Conservation (phyloP, 805 yeast species). For the Ogataea glucozyma region DNA sequence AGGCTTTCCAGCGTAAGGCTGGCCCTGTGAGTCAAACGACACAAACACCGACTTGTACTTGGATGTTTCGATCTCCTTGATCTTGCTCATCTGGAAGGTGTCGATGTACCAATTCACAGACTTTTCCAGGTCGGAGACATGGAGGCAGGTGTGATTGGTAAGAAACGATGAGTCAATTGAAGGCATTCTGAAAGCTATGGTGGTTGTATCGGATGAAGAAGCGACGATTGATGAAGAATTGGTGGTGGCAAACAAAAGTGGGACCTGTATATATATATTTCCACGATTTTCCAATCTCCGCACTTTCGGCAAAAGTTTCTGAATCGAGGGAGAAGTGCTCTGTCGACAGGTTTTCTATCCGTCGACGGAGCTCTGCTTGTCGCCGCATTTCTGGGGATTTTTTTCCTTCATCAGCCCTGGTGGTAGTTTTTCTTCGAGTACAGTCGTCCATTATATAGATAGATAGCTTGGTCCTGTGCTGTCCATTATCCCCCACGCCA, state of each 20-base stretch:
- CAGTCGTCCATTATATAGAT: too few relatives aligned
- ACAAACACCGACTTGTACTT: slow-evolving; percentile 71
- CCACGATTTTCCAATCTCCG: neutral
- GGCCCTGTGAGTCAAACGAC: slow-evolving; percentile 50
- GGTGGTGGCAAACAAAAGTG: too few relatives aligned
- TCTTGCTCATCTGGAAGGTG: slow-evolving; percentile 69
- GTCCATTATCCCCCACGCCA: neutral
- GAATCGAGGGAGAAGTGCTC: too few relatives aligned
- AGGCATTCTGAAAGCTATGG: slow-evolving; percentile 1
- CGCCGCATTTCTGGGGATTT: too few relatives aligned
- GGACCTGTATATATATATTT: too few relatives aligned
- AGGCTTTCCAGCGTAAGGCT: slow-evolving; percentile 39
- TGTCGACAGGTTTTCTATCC: too few relatives aligned
- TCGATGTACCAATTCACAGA: slow-evolving; percentile 73
- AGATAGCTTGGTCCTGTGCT: neutral
- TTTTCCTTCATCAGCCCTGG: too few relatives aligned
- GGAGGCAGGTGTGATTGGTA: slow-evolving; percentile 72
- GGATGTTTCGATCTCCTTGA: slow-evolving; percentile 53
- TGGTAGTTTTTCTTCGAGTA: too few relatives aligned
- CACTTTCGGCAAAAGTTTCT: too few relatives aligned
- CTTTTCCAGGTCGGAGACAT: slow-evolving; percentile 77
- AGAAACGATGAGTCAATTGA: slow-evolving; percentile 22
- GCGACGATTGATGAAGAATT: too few relatives aligned
- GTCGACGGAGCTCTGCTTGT: too few relatives aligned
- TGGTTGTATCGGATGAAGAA: neutral